Percentiles rank a stretch among this genome's conserved stretches.
These are phyloP conservation scores for Trichoderma semiorbis DNA, from an alignment of 2,329 filamentous ascomycete species.

Conservation along the genomic window DNA sequence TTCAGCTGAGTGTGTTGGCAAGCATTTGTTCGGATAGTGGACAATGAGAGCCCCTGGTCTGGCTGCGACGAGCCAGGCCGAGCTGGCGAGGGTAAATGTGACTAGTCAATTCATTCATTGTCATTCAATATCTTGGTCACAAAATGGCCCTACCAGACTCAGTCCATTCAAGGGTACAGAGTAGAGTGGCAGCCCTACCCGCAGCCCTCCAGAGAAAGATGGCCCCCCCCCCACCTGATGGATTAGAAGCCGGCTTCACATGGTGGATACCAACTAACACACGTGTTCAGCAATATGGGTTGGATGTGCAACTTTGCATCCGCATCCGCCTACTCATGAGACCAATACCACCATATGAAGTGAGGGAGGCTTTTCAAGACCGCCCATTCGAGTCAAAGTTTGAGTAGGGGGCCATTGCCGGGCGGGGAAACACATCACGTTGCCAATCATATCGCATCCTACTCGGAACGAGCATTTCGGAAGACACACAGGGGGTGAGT, in stretches of 20 bases:
- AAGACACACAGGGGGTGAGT: not conserved
- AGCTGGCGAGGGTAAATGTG: not conserved
- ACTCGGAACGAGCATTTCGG: not conserved
- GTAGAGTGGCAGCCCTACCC: not conserved
- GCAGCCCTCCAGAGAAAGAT: not conserved
- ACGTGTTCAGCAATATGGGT: not conserved
- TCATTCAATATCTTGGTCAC: not conserved
- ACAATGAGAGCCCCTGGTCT: not conserved
- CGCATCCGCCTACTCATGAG: not conserved
- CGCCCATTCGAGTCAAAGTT: not conserved
- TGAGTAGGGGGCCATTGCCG: not conserved
- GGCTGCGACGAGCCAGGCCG: not conserved
- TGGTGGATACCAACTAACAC: not conserved
- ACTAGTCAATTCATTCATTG: not conserved
- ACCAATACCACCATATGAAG: not conserved
- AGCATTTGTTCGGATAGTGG: not conserved
- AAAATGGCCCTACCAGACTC: not conserved
- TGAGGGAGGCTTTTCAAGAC: not conserved
- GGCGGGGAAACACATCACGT: not conserved
- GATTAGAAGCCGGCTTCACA: not conserved
- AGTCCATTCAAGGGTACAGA: not conserved
- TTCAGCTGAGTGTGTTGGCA: not conserved
- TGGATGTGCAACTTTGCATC: not conserved
- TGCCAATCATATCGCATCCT: not conserved
- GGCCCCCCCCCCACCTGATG: not conserved